Base-by-base conservation (phyloP, 2,329 filamentous ascomycete species). In the Microcyclospora tardicrescens region DNA sequence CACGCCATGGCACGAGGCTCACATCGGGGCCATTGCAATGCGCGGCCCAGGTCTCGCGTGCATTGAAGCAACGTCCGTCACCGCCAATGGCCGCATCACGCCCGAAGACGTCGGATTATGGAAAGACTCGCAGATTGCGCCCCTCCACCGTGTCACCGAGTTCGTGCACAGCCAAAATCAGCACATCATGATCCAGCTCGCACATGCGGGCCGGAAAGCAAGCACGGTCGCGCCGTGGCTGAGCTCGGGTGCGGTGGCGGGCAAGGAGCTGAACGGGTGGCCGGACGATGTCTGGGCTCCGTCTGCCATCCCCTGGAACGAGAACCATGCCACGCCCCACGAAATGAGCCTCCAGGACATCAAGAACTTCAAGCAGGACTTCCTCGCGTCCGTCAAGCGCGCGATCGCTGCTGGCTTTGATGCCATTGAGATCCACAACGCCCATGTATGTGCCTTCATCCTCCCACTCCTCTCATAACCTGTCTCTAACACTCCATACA, bases 61-160 rank as follows among this genome's bases (percentile, higher is more conserved):
- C 43, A 68, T 87, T 41, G 87, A 94, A 64, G 84, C 86, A 16
- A 86, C 83, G 1, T 68, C 77, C 27, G 81, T 93, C 0, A 67
- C 74, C 9, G 63, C 83, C 5, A 77, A 87, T 49, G 86, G 86
- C 19, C 75, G 87, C 39, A 93, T 93, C 65, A 81, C 82, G 1
- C 84, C 85, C 1, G 70, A 87, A 57, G 83, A 89, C 57, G 63
- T 67, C 10, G 85, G 87, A 1, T 63, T 95, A 6, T 95, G 86
- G 87, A 70, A 81, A 45, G 87, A 94, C 58, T 76, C 72, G 28
- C 87, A 95, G 59, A 79, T 87, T 43, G 78, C 72, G 45, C 77
- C 79, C 0, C 63, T 93, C 41, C 73, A 71, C 55, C 72, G 73
- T 42, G 72, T 89, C 34, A 74, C 79, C 28, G 82, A 93, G 44